Base-by-base conservation (phyloP, 176 grass and related monocot genomes). In the Zoysia japonica region DNA sequence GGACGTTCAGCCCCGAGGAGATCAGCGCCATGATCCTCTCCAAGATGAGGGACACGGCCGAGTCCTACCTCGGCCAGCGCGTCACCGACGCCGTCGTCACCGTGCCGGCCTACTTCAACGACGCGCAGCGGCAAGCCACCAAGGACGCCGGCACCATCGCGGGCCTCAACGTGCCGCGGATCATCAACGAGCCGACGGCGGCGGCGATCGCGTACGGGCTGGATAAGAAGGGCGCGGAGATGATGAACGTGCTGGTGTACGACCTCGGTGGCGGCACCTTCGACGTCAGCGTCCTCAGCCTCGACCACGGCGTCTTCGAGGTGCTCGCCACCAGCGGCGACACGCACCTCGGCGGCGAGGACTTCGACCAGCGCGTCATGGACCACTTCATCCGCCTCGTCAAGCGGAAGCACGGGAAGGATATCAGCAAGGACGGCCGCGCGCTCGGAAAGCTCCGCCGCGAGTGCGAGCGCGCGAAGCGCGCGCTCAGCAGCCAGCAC, bases 1-100 rank as follows among this genome's bases (percentile, higher is more conserved):
- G 84, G 64, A 70, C 84, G 64, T 91, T 94, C 81, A 94, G 88
- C 67, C 92, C 92, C 12, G 89, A 94, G 78, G 92, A 94, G 79
- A 87, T 94, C 62, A 91, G 89, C 83, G 92, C 92, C 8, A 94
- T 94, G 92, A 82, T 87, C 50, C 78, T 87, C 2, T 47, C 46
- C 61, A 87, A 82, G 85, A 75, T 77, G 78, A 17, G 67, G 1
- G 72, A 70, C 1, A 77, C 43, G 15, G 78, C 85, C 5, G 71
- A 87, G 72, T 60, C 71, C 3, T 82, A 65, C 65, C 78, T 87
- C 11, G 85, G 85, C 6, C 37, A 5, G n/a, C 64, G 42, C 54
- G 75, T 87, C 49, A 12, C 74, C 1, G 70, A n/a, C 68, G 78
- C 72, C 1, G 78, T 87, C 7, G 15, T 87, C 62, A 87, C 85